Conservation (phyloP, 75 land plant genomes). For the Pinus tabuliformis region DNA sequence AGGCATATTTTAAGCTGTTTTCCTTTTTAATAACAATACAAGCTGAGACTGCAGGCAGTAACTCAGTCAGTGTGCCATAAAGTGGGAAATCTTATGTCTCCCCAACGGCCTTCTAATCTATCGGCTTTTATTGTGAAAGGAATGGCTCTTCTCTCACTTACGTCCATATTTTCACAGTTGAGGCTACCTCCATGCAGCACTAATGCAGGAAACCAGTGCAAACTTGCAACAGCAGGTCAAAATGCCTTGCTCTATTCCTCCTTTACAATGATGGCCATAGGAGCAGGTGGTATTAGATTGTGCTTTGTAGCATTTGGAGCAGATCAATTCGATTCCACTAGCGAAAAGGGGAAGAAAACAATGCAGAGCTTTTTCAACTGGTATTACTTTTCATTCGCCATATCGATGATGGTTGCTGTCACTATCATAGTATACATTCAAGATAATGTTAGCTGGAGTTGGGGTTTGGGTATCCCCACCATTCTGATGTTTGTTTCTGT, state of each 20-base stretch:
- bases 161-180: conserved; percentile 45
- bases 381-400: conserved; percentile 57
- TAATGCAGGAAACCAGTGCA: conserved; percentile 12
- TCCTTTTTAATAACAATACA: too few relatives aligned
- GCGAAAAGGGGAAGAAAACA: conserved; percentile 35
- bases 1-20: too few relatives aligned
- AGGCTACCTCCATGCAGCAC: conserved; percentile 48
- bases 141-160: conserved; percentile 45
- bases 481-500: too few relatives aligned
- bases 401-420: conserved; percentile 37
- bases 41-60: too few relatives aligned
- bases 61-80: too few relatives aligned
- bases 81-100: too few relatives aligned
- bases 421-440: conserved; percentile 68
- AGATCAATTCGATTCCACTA: conserved; percentile 63
- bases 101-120: too few relatives aligned
- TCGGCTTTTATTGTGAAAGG: conserved; percentile 31
- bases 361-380: conserved; percentile 74
- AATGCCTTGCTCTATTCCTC: conserved; percentile 25
- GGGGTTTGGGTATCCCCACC: conserved; percentile 38
- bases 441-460: conserved; percentile 50
- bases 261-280: conserved; percentile 38
- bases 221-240: conserved; percentile 25
- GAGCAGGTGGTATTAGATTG: conserved; percentile 62
- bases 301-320: conserved; percentile 71